Conservation (phyloP, 495 filamentous ascomycete genomes). For the Sordaria brevicollis region DNA sequence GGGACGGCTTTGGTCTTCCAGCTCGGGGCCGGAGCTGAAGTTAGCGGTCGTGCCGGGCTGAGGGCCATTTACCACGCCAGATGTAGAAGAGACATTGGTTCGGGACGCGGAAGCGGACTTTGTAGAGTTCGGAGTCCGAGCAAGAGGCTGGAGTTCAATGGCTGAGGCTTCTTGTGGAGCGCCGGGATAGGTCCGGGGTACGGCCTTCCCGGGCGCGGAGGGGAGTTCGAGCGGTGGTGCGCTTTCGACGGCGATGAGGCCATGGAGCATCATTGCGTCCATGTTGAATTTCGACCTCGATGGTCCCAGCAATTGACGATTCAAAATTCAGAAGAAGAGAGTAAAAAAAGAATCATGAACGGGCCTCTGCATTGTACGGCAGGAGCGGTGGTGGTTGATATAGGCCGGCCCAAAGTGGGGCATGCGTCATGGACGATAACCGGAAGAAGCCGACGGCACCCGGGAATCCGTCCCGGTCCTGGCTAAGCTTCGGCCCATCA, state of each 20-base stretch:
- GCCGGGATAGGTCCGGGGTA: conserved; percentile 29
- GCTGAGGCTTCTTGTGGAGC: conserved; percentile 21
- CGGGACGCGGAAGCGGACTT: conserved; percentile 15
- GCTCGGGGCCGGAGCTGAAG: not conserved
- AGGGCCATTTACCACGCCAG: conserved; percentile 25
- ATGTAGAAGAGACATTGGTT: conserved; percentile 5
- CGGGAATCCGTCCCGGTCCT: not conserved
- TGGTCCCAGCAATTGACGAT: too few species aligned
- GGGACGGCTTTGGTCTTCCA: conserved; percentile 33
- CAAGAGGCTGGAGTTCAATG: conserved; percentile 25
- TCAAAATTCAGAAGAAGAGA: too few species aligned
- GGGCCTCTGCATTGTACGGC: not conserved
- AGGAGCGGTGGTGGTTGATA: not conserved
- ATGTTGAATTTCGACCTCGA: not conserved
- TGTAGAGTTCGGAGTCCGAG: not conserved
- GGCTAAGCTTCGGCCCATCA: not conserved
- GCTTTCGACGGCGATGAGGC: not conserved
- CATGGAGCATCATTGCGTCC: not conserved
- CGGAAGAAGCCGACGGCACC: not conserved
- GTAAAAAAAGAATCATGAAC: not conserved
- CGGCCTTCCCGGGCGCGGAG: conserved; percentile 23
- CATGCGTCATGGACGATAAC: not conserved
- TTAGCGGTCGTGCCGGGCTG: conserved; percentile 1
- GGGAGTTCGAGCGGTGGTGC: not conserved
- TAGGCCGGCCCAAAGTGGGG: not conserved